These are phyloP conservation scores for Mortierella sp. DNA, from an alignment of 371 early-diverging fungal species.

Conservation along the genomic window DNA sequence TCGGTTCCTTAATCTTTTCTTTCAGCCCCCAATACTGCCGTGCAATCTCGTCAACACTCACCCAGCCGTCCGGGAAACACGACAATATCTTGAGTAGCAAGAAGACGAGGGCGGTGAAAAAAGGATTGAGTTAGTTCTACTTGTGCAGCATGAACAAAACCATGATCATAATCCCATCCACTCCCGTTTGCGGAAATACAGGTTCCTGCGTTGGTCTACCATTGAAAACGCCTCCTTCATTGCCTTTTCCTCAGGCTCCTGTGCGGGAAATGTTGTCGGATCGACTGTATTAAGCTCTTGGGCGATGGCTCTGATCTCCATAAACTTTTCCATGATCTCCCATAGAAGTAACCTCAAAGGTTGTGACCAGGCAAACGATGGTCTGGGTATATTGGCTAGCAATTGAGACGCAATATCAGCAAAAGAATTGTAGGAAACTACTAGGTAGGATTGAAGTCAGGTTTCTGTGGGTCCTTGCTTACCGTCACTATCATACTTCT, in stretches of 20 bases:
- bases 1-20: constrained; percentile 15
- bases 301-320: constrained; percentile 15
- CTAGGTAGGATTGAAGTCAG: too few species aligned
- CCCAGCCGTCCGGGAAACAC: constrained; percentile 63
- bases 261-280: constrained; percentile 1
- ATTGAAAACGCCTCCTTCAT: constrained; percentile 57
- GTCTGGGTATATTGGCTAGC: not conserved
- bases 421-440: not conserved
- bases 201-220: constrained; percentile 27
- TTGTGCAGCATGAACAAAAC: too few species aligned
- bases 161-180: too few species aligned
- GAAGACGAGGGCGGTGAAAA: not conserved
- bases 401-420: not conserved
- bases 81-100: constrained; percentile 52
- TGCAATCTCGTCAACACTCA: constrained; percentile 58
- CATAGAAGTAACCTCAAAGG: constrained; percentile 22
- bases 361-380: constrained; percentile 19
- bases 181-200: too few species aligned
- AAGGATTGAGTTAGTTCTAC: too few species aligned
- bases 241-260: constrained; percentile 52
- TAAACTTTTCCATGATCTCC: constrained; percentile 32
- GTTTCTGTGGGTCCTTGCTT: too few species aligned
- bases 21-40: constrained; percentile 59
- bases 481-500: not conserved
- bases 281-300: constrained; percentile 12